These are phyloP conservation scores for Debaryomyces tyrocola DNA, from an alignment of 805 yeast genomes.

Conservation along the genomic window DNA sequence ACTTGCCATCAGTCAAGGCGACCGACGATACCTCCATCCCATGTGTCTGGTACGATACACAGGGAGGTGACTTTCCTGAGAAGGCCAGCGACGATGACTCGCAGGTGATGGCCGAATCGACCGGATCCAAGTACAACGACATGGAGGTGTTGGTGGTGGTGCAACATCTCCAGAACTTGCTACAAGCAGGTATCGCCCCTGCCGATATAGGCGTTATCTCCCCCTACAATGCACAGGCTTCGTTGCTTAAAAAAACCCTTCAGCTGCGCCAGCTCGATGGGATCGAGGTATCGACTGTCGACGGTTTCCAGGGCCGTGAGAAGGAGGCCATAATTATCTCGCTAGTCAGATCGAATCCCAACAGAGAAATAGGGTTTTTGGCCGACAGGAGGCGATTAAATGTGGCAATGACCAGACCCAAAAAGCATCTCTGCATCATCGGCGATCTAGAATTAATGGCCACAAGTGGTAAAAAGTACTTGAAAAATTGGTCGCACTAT, in stretches of 20 bases:
- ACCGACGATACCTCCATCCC: slow-evolving; percentile 58
- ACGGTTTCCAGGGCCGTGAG: slow-evolving; percentile 96
- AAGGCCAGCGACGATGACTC: slow-evolving; percentile 30
- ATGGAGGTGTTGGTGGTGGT: slow-evolving; percentile 67
- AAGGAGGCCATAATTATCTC: slow-evolving; percentile 82
- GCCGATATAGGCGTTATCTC: slow-evolving; percentile 79
- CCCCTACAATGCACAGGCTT: slow-evolving; percentile 88
- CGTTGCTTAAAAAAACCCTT: slow-evolving; percentile 51
- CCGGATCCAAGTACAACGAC: slow-evolving; percentile 72
- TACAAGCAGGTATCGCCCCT: slow-evolving; percentile 52
- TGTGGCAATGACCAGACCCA: slow-evolving; percentile 91
- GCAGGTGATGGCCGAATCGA: slow-evolving; percentile 6
- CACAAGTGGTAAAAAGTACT: slow-evolving; percentile 43
- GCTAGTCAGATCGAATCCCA: slow-evolving; percentile 77
- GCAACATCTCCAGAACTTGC: slow-evolving; percentile 53
- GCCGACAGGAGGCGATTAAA: slow-evolving; percentile 77
- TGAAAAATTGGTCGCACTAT: slow-evolving; percentile 68
- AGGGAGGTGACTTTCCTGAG: slow-evolving; percentile 83
- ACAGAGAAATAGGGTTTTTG: slow-evolving; percentile 75
- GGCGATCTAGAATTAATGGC: slow-evolving; percentile 80
- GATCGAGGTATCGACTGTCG: slow-evolving; percentile 86
- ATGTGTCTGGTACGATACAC: slow-evolving; percentile 86
- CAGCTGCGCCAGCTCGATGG: slow-evolving; percentile 24
- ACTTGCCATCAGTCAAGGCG: slow-evolving; percentile 46
- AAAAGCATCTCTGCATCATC: slow-evolving; percentile 77